Evolutionary conservation across 495 filamentous ascomycete species (phyloP), one percentile per base, ranked within the genome.

Genomic region (Trichodelitschia bisporula): DNA sequence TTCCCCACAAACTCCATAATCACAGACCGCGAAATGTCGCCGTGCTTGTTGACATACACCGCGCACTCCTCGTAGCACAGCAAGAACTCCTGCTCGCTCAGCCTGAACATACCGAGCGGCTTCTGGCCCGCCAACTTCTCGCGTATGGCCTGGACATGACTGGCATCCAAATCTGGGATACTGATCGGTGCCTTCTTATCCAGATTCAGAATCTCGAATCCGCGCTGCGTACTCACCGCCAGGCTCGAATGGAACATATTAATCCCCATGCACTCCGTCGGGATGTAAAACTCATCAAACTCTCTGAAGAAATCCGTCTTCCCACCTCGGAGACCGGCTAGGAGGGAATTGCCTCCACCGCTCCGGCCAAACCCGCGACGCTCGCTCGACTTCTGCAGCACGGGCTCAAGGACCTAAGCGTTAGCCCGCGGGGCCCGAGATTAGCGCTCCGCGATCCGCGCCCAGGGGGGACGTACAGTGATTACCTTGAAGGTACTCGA

Each of bases 281-380:
- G 84, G 39, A 99, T 84, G 53, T 93, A 99, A 52, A 99, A 99
- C 32, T 93, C 84, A 53, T 92, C 86, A 43, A 77, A 99, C 42
- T 95, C 86, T 36, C 89, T 71, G 68, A 93, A 95, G 47, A 84
- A 86, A 42, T 95, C 86, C 3, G 86, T 93, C 34, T 63, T 69
- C 9, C 80, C 78, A 16, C 61, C 62, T 20, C 56, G 55, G 19
- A 48, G 12, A 9, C 10, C 5, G 18, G 71, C 74, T 23, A 91
- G 56, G 5, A 77, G 66, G 15, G 61, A 61, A n/a, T n/a, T n/a
- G n/a, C n/a, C n/a, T n/a, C n/a, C n/a, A n/a, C n/a, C n/a, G n/a
- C n/a, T n/a, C n/a, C n/a, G n/a, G n/a, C n/a, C n/a, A n/a, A n/a
- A n/a, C n/a, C n/a, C n/a, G 35, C 69, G 74, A 55, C 74, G 73